Evolutionary conservation across 1,284 basidiomycete species (phyloP).

Genomic region (Pseudozyma pruni): DNA sequence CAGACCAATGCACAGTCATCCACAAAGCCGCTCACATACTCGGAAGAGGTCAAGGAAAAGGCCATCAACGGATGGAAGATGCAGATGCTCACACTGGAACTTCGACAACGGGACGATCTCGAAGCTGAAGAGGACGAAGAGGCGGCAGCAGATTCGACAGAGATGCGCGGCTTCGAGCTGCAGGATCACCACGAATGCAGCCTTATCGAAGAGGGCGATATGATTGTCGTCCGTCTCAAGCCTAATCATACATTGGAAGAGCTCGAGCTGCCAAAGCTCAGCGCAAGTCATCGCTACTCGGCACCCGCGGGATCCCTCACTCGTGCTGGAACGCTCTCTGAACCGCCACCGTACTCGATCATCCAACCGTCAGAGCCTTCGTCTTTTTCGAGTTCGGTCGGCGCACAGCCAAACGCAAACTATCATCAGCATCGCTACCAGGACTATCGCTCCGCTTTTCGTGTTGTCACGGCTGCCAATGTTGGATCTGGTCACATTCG

Average conservation of each 20-base stretch:
- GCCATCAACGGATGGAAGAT: conserved; percentile 66
- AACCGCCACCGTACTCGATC: conserved; percentile 56
- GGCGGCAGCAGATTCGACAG: neutral
- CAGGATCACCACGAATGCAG: conserved; percentile 65
- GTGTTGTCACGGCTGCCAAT: conserved; percentile 56
- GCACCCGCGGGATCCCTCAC: conserved; percentile 47
- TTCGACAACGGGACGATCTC: conserved; percentile 58
- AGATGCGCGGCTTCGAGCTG: conserved; percentile 56
- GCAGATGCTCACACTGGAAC: conserved; percentile 62
- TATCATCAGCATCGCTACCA: conserved; percentile 61
- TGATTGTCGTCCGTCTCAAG: conserved; percentile 58
- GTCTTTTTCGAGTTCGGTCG: conserved; percentile 63
- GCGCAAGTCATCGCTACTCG: conserved; percentile 50
- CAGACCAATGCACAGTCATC: conserved; percentile 45
- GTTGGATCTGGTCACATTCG: conserved; percentile 44
- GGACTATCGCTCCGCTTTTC: conserved; percentile 55
- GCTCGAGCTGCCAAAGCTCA: conserved; percentile 58
- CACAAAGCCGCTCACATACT: conserved; percentile 52
- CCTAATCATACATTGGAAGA: conserved; percentile 43
- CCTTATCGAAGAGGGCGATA: conserved; percentile 64
- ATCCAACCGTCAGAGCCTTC: conserved; percentile 61
- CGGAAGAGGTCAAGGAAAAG: conserved; percentile 62
- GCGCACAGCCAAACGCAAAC: conserved; percentile 63
- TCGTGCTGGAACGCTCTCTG: conserved; percentile 47
- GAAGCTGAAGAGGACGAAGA: conserved; percentile 23